phyloP scores from a whole-genome alignment of 768 basidiomycete genomes.

The Suillus placidus region DNA sequence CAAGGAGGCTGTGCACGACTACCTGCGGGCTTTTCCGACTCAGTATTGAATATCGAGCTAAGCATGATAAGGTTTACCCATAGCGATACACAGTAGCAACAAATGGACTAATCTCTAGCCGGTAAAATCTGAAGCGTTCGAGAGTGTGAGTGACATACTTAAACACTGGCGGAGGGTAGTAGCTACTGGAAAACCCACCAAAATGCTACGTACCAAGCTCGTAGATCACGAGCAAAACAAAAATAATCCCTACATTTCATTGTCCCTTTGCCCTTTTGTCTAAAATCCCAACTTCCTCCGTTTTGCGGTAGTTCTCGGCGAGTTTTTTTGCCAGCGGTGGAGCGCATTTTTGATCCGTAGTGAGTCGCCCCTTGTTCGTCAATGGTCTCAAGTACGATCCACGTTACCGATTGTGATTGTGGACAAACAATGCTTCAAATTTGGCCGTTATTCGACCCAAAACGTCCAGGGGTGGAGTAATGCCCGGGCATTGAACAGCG shows the following conservation, averaged over 20 bases:
- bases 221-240: too few species aligned
- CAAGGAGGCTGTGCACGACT: too few species aligned
- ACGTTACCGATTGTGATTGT: not conserved
- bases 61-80: not conserved
- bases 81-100: too few species aligned
- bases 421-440: not conserved
- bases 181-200: not conserved
- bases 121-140: too few species aligned
- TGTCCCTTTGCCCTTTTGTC: not conserved
- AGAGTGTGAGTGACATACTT: not conserved
- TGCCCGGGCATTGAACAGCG: not conserved
- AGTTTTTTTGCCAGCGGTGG: too few species aligned
- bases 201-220: not conserved
- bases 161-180: not conserved
- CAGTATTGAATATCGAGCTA: not conserved
- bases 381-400: not conserved
- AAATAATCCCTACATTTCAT: not conserved
- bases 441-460: not conserved
- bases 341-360: not conserved
- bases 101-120: too few species aligned
- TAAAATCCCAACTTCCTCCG: too few species aligned
- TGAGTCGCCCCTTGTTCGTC: not conserved
- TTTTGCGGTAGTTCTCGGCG: not conserved
- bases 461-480: not conserved
- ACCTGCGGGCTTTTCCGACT: not conserved